Percentiles rank a stretch among this genome's conserved stretches.
Evolutionary conservation across 2,329 filamentous ascomycete species (phyloP).

Genomic region (Trichothecium roseum): DNA sequence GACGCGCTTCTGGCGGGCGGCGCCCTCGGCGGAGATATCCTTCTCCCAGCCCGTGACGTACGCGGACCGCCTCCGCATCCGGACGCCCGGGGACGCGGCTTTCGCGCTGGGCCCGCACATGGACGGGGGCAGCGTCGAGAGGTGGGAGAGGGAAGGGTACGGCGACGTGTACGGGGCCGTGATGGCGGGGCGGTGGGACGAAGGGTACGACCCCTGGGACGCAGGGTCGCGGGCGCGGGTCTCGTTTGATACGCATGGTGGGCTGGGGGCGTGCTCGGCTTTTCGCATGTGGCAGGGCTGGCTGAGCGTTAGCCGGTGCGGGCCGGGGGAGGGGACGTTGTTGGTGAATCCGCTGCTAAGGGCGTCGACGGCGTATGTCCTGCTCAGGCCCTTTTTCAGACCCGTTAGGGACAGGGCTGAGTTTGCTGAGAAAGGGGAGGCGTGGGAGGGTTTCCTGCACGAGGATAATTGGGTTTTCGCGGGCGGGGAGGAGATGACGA

Average conservation of each 20-base stretch:
- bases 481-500: conserved; percentile 31
- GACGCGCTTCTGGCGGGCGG: conserved; percentile 46
- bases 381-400: conserved; percentile 77
- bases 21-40: conserved; percentile 38
- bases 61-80: conserved; percentile 49
- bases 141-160: conserved; percentile 55
- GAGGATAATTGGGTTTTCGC: conserved; percentile 51
- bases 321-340: conserved; percentile 67
- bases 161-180: conserved; percentile 53
- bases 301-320: conserved; percentile 67
- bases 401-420: conserved; percentile 17
- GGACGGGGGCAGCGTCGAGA: conserved; percentile 54
- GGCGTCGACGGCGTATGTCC: conserved; percentile 66
- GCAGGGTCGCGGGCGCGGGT: conserved; percentile 62
- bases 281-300: conserved; percentile 89
- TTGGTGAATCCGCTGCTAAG: conserved; percentile 70
- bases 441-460: conserved; percentile 29
- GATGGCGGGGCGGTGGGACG: conserved; percentile 62
- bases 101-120: conserved; percentile 49
- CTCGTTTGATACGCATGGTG: conserved; percentile 50
- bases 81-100: conserved; percentile 35
- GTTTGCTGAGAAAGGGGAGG: no score
- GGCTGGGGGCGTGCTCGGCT: conserved; percentile 71
- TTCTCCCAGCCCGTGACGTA: conserved; percentile 47
- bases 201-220: conserved; percentile 75